Evolutionary conservation across 108 stramenopile genomes (phyloP).

Genomic region (Cyclotella cryptica): DNA sequence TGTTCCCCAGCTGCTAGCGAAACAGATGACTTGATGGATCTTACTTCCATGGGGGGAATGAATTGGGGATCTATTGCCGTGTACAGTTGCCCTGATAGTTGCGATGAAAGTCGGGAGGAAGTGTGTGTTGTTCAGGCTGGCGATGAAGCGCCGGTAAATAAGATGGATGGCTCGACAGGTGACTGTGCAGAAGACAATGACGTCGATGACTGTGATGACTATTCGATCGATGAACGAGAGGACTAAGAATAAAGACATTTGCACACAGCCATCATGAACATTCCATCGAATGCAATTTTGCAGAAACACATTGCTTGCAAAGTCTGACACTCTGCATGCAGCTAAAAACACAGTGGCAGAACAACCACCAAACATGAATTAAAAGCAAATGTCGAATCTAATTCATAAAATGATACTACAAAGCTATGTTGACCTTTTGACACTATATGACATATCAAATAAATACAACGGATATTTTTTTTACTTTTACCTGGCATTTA

Average conservation of each 20-base stretch:
- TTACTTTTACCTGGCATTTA: too few relatives aligned
- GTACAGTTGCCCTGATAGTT: conserved; percentile 72
- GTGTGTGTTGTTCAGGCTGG: conserved; percentile 67
- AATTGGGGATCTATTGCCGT: conserved; percentile 86
- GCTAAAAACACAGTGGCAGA: too few relatives aligned
- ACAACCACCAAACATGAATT: too few relatives aligned
- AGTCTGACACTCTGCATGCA: too few relatives aligned
- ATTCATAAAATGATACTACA: too few relatives aligned
- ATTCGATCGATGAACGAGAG: background rate
- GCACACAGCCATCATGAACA: background rate
- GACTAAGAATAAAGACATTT: background rate
- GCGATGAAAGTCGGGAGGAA: conserved; percentile 56
- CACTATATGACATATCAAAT: too few relatives aligned
- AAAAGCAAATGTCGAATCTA: too few relatives aligned
- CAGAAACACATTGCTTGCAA: too few relatives aligned
- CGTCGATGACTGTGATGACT: conserved; percentile 4
- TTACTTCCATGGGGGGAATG: conserved; percentile 68
- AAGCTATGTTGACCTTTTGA: too few relatives aligned
- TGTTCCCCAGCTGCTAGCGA: conserved; percentile 7
- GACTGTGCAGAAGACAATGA: conserved; percentile 2
- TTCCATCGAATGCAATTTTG: too few relatives aligned
- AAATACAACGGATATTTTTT: too few relatives aligned
- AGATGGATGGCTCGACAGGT: background rate
- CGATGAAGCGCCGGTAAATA: conserved; percentile 34
- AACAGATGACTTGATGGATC: conserved; percentile 24